Conservation (phyloP, 805 yeast species). For the Naumovozyma castellii region DNA sequence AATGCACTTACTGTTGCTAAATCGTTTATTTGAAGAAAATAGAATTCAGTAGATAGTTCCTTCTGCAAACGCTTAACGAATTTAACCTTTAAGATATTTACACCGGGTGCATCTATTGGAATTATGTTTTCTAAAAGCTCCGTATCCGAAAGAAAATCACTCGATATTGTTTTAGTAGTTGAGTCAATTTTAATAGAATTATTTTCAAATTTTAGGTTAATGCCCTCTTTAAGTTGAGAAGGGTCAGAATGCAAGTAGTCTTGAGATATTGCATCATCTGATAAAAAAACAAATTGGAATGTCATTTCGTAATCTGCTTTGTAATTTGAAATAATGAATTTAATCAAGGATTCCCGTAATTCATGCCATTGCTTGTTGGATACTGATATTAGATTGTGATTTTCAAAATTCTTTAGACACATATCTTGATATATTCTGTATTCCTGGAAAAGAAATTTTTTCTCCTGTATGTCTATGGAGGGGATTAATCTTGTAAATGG, state of each 20-base stretch:
- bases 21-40: conserved; percentile 22
- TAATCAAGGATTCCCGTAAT: conserved; percentile 8
- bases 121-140: not conserved
- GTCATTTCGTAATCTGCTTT: conserved; percentile 10
- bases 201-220: conserved; percentile 16
- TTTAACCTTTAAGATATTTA: no score
- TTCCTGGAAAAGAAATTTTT: conserved; percentile 16
- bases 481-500: conserved; percentile 21
- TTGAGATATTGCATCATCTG: conserved; percentile 20
- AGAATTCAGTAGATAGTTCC: conserved; percentile 8
- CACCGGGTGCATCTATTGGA: not conserved
- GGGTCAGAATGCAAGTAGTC: conserved; percentile 12
- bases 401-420: conserved; percentile 16
- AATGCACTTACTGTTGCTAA: conserved; percentile 9
- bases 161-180: not conserved
- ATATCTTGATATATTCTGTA: conserved; percentile 22
- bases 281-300: conserved; percentile 21
- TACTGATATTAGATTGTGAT: conserved; percentile 22
- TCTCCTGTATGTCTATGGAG: conserved; percentile 1
- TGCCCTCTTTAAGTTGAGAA: conserved; percentile 9
- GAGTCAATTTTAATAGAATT: conserved; percentile 5
- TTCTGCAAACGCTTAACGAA: not conserved
- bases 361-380: conserved; percentile 11
- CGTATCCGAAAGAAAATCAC: not conserved
- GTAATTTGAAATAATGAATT: conserved; percentile 12